Evolutionary conservation across 1,139 yeast genomes (phyloP).

Genomic region (Arxiozyma slooffiae): DNA sequence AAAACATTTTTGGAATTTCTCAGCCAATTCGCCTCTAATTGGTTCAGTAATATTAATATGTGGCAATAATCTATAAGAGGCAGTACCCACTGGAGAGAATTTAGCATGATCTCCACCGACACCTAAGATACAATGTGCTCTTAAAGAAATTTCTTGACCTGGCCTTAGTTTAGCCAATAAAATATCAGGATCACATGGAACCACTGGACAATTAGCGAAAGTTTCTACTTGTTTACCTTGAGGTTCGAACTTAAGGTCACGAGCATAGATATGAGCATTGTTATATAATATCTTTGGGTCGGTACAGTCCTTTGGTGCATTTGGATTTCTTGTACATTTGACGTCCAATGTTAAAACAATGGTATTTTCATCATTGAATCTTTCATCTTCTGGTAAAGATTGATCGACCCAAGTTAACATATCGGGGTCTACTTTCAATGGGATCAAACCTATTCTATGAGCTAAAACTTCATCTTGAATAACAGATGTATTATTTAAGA

Average conservation of each 20-base stretch:
- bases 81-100: constrained; percentile 94
- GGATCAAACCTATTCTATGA: constrained; percentile 86
- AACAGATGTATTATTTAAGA: constrained; percentile 89
- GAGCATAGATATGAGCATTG: constrained; percentile 80
- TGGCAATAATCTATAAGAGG: constrained; percentile 94
- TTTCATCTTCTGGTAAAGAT: constrained; percentile 52
- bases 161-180: constrained; percentile 88
- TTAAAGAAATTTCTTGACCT: constrained; percentile 86
- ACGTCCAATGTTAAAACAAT: constrained; percentile 74
- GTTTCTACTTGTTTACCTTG: constrained; percentile 75
- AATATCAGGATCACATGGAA: constrained; percentile 77
- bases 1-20: constrained; percentile 77
- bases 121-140: constrained; percentile 87
- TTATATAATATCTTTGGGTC: constrained; percentile 77
- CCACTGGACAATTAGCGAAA: constrained; percentile 61
- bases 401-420: constrained; percentile 66
- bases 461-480: constrained; percentile 96
- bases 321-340: constrained; percentile 73
- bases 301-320: constrained; percentile 69
- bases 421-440: constrained; percentile 90
- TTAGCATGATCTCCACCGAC: constrained; percentile 94
- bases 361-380: constrained; percentile 79
- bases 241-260: constrained; percentile 81
- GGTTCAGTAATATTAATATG: constrained; percentile 68
- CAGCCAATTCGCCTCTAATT: constrained; percentile 67